Percentiles rank a stretch among this genome's conserved stretches.
These are phyloP conservation scores for Prototheca stagnorum DNA, from an alignment of 163 green algal genomes.

Conservation along the genomic window DNA sequence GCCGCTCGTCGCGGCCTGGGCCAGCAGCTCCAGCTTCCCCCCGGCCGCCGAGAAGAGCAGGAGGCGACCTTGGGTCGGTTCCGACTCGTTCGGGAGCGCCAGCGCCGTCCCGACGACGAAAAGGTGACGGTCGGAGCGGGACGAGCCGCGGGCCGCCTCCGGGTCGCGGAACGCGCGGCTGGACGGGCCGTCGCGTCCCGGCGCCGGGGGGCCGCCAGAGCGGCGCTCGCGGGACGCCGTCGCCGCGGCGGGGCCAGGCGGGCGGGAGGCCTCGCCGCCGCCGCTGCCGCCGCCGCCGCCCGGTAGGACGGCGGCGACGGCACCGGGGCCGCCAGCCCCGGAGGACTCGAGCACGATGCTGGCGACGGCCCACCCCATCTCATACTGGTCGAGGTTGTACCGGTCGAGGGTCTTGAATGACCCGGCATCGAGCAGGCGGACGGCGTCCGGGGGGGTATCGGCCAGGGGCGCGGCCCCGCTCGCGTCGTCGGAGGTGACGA, in stretches of 20 bases:
- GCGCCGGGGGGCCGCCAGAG: too few species aligned
- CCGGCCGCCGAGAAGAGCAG: slow-evolving; percentile 40
- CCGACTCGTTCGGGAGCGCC: slow-evolving; percentile 48
- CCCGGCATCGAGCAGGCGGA: slow-evolving; percentile 73
- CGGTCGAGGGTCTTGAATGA: slow-evolving; percentile 72
- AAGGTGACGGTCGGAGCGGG: slow-evolving; percentile 19
- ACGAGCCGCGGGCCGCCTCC: too few species aligned
- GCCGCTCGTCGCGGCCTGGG: slow-evolving; percentile 64
- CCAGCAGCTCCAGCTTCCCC: slow-evolving; percentile 49
- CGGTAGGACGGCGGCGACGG: too few species aligned
- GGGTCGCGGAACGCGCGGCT: not conserved
- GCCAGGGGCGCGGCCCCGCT: too few species aligned
- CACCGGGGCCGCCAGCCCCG: too few species aligned
- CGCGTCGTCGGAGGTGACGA: slow-evolving; percentile 1
- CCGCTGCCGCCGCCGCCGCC: too few species aligned
- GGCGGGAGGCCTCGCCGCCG: too few species aligned
- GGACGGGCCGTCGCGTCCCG: too few species aligned
- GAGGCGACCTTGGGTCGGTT: slow-evolving; percentile 61
- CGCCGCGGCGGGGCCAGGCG: too few species aligned
- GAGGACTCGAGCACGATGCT: not conserved
- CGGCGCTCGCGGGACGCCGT: too few species aligned
- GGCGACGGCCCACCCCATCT: slow-evolving; percentile 47
- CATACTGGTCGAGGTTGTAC: slow-evolving; percentile 41
- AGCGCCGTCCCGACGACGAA: slow-evolving; percentile 74
- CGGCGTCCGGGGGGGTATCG: slow-evolving; percentile 8